These are phyloP conservation scores for Lachancea waltii DNA, from an alignment of 805 yeast genomes.

Conservation along the genomic window DNA sequence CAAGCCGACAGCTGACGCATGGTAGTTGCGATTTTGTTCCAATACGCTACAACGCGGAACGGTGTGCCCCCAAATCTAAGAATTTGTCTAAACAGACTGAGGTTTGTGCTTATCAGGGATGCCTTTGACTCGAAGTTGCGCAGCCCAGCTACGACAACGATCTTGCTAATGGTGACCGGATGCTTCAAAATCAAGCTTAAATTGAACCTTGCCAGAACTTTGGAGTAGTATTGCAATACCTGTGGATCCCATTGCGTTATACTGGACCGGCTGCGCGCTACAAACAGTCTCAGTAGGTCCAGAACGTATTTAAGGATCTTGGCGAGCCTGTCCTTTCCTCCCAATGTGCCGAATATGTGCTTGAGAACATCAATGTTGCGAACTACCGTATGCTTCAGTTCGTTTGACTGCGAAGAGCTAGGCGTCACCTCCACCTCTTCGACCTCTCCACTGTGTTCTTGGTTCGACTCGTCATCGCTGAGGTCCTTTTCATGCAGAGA, in stretches of 20 bases:
- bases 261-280: constrained; percentile 35
- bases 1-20: constrained; percentile 8
- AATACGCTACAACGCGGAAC: constrained; percentile 41
- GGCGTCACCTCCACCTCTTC: background rate
- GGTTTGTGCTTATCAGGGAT: constrained; percentile 40
- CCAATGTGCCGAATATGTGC: constrained; percentile 45
- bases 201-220: constrained; percentile 14
- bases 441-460: background rate
- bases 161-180: constrained; percentile 15
- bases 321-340: constrained; percentile 69
- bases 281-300: constrained; percentile 44
- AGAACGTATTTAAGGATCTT: constrained; percentile 55
- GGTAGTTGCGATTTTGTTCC: constrained; percentile 29
- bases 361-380: constrained; percentile 41
- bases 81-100: constrained; percentile 55
- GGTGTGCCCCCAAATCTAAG: constrained; percentile 68
- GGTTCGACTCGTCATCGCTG: constrained; percentile 1
- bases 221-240: constrained; percentile 24
- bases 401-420: too few species aligned
- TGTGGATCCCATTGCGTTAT: constrained; percentile 26
- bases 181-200: constrained; percentile 12
- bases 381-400: too few species aligned
- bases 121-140: constrained; percentile 21
- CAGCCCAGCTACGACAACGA: constrained; percentile 12
- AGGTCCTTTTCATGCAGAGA: constrained; percentile 11